Percentiles rank a stretch among this genome's conserved stretches.
These are phyloP conservation scores for Gelatoporia subvermispora DNA, from an alignment of 768 basidiomycete genomes.

Conservation along the genomic window DNA sequence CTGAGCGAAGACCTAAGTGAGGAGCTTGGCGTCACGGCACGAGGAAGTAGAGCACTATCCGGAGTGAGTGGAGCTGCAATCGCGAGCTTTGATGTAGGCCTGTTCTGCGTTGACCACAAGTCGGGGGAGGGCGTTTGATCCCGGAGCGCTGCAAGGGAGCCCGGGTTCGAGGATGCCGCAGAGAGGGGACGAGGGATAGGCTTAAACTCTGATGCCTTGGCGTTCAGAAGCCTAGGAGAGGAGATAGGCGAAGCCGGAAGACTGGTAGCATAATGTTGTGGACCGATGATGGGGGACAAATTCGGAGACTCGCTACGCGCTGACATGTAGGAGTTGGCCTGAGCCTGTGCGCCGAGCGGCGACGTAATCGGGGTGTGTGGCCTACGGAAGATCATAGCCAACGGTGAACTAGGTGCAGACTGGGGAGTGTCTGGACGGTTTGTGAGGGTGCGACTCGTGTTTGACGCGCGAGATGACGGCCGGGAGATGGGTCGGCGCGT, in stretches of 20 bases:
- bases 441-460: conserved; percentile 59
- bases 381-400: conserved; percentile 66
- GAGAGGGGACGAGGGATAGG: conserved; percentile 79
- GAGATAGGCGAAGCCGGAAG: conserved; percentile 81
- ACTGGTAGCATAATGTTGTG: conserved; percentile 71
- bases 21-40: conserved; percentile 66
- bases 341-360: conserved; percentile 56
- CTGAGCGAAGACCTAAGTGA: conserved; percentile 60
- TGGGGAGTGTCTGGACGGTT: conserved; percentile 72
- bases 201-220: conserved; percentile 86
- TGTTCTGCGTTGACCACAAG: conserved; percentile 74
- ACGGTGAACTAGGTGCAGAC: conserved; percentile 72
- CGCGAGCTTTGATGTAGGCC: conserved; percentile 77
- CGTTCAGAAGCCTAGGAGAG: conserved; percentile 81
- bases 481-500: conserved; percentile 75
- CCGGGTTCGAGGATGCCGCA: conserved; percentile 61
- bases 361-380: conserved; percentile 79
- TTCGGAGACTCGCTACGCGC: conserved; percentile 50
- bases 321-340: conserved; percentile 52
- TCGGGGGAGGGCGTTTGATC: conserved; percentile 87
- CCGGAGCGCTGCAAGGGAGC: conserved; percentile 43
- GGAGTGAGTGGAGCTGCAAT: conserved; percentile 88
- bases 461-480: conserved; percentile 75
- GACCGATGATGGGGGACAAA: conserved; percentile 64
- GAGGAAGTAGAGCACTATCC: conserved; percentile 48